Conservation (phyloP, 352 stramenopile species). For the Globisporangium lucens region DNA sequence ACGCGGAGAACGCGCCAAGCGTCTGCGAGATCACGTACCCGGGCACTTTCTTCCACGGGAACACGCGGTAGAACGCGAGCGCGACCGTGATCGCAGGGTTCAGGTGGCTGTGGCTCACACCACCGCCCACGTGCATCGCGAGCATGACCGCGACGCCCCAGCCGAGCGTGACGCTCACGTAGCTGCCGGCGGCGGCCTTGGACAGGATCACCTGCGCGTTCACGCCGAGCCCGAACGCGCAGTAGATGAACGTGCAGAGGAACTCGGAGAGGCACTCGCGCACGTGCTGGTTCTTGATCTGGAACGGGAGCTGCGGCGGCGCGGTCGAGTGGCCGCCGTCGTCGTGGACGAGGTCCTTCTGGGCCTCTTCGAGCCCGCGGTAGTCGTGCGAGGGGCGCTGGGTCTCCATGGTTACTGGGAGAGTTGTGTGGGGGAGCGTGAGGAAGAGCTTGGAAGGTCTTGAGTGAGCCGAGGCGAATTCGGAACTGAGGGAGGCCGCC, state of each 20-base stretch:
- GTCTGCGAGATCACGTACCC: slow-evolving; percentile 28
- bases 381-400: slow-evolving; percentile 14
- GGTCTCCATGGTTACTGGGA: neutral
- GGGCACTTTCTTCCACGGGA: slow-evolving; percentile 23
- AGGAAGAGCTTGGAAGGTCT: neutral
- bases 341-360: slow-evolving; percentile 19
- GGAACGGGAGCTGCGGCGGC: slow-evolving; percentile 18
- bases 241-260: slow-evolving; percentile 33
- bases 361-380: slow-evolving; percentile 21
- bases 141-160: slow-evolving; percentile 46
- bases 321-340: neutral
- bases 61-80: slow-evolving; percentile 23
- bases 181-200: slow-evolving; percentile 13
- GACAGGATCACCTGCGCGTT: slow-evolving; percentile 28
- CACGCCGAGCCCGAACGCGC: slow-evolving; percentile 26
- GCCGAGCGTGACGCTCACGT: slow-evolving; percentile 27
- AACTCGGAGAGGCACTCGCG: slow-evolving; percentile 43
- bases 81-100: slow-evolving; percentile 40
- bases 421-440: neutral
- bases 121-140: slow-evolving; percentile 29
- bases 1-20: slow-evolving; percentile 26
- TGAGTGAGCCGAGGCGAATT: slow-evolving; percentile 4
- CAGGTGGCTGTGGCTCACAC: slow-evolving; percentile 35
- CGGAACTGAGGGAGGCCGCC: neutral
- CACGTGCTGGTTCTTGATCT: slow-evolving; percentile 24